Evolutionary conservation across 2,329 filamentous ascomycete genomes (phyloP), one percentile per base, ranked within the genome.

Genomic region (Plectosphaerella plurivora): DNA sequence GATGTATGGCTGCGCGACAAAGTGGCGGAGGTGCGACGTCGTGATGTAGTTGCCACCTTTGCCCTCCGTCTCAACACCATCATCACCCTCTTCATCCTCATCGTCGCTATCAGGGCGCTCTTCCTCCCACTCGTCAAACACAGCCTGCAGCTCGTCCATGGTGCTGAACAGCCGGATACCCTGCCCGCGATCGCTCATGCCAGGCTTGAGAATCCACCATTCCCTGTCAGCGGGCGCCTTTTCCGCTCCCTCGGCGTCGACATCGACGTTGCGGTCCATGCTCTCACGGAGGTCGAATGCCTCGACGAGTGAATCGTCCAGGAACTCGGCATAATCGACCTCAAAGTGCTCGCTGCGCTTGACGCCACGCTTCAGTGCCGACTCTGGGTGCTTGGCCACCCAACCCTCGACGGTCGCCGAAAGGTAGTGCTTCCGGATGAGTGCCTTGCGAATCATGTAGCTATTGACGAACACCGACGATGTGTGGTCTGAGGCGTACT

Each of bases 121-220:
- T 15, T 76, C 83, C 66, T 97, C 93, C 91, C 94, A 99, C 52
- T 83, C 86, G 60, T 97, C 91, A 64, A 97, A 99, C 51, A 99
- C 94, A 14, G 66, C 78, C 55, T 88, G 87, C n/a, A 99, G 73
- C 64, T 96, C 86, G 52, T 87, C 84, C 74, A 94, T 89, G 3
- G 84, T 90, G 61, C 84, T 89, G 68, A 99, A 99, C 1, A 99
- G 74, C 39, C 90, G 76, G 53, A 99, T 97, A 1, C 94, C 94
- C 66, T 97, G 92, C 0, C 93, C 94, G 22, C 93, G 82, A 66
- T 99, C 94, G 68, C 91, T 96, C 94, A 99, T 97, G 9, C 93
- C 88, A 0, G 94, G 93, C 71, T 99, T 99, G 54, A 99, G 70
- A 59, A 99, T 97, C 94, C 94, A 99, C 93, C 93, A 99, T 66